Percentiles rank a stretch among this genome's conserved stretches.
These are phyloP conservation scores for Salicornia ramosissima DNA, from an alignment of 148 eudicot species.

Conservation along the genomic window DNA sequence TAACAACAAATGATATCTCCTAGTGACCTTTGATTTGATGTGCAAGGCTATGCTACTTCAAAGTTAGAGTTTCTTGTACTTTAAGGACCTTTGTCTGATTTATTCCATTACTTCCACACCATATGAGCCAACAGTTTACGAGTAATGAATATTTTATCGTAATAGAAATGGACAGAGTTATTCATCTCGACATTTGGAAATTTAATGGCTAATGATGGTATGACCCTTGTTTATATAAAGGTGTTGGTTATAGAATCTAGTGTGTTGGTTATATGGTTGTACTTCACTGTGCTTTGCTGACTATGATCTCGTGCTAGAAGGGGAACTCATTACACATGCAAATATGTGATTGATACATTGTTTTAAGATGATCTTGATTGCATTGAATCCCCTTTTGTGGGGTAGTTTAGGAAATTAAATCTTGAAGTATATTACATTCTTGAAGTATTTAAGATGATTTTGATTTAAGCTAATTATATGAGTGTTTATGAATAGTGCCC, in stretches of 20 bases:
- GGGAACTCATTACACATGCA: neutral
- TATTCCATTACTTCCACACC: too few species aligned
- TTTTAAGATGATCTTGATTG: neutral
- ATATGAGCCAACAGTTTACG: too few species aligned
- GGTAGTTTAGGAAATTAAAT: neutral
- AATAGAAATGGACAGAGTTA: too few species aligned
- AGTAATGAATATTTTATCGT: too few species aligned
- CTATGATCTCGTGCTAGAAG: neutral
- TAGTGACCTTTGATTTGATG: neutral
- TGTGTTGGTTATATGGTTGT: too few species aligned
- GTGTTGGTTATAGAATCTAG: too few species aligned
- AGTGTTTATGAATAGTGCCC: too few species aligned
- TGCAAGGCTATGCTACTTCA: neutral
- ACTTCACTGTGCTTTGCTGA: neutral
- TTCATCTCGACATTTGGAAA: neutral
- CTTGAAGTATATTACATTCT: too few species aligned
- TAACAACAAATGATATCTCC: neutral
- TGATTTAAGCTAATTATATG: too few species aligned
- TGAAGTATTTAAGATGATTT: too few species aligned
- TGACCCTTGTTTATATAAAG: too few species aligned
- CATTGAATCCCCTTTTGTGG: neutral
- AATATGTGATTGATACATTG: neutral
- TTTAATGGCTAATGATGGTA: too few species aligned
- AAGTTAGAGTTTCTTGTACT: neutral
- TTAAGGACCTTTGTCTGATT: neutral